Base-by-base conservation (phyloP, 129 eudicot species). In the Flaveria sonorensis region DNA sequence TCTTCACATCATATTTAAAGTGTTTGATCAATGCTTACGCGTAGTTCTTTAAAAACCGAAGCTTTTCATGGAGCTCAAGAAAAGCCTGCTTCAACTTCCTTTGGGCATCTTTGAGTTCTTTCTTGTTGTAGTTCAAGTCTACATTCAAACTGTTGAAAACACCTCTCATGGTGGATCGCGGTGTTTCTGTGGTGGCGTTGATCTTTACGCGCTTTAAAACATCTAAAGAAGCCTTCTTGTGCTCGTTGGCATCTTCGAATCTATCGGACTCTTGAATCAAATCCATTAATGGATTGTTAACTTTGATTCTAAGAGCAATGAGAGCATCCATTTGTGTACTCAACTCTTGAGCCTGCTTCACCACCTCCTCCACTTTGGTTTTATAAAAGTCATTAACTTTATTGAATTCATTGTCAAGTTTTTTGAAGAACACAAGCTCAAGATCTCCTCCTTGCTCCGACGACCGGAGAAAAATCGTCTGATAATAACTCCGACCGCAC, bases 291-390 rank as follows among this genome's bases (percentile, higher is more conserved):
- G 28, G n/a, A 47, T 61, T 39, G 30, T 39, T 50, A 70, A 79
- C 83, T 80, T 73, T 80, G 24, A 80, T 80, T 19, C 96, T 18
- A 23, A 89, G 82, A 45, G 96, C 96, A 63, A 87, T 74, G 1
- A 89, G 69, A 52, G 87, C 90, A 57, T 85, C 81, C 96, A 90
- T 90, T 71, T 90, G 96, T 62, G 57, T 77, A 77, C 75, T 82
- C 82, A 90, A 51, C 72, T 63, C 86, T 18, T 26, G 77, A 6
- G 90, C 96, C 65, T 77, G 76, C 26, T 79, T 68, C 75, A 81
- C 63, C 43, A 83, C 87, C 73, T 90, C 92, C 30, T 79, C 85
- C 47, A 85, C 92, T 64, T 85, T 83, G 7, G 3, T 5, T 57
- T n/a, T 83, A 59, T 90, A 90, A 72, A 90, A 90, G 14, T 68